Base-by-base conservation (phyloP, 1,139 yeast species). In the Blastobotrys arbuscula region DNA sequence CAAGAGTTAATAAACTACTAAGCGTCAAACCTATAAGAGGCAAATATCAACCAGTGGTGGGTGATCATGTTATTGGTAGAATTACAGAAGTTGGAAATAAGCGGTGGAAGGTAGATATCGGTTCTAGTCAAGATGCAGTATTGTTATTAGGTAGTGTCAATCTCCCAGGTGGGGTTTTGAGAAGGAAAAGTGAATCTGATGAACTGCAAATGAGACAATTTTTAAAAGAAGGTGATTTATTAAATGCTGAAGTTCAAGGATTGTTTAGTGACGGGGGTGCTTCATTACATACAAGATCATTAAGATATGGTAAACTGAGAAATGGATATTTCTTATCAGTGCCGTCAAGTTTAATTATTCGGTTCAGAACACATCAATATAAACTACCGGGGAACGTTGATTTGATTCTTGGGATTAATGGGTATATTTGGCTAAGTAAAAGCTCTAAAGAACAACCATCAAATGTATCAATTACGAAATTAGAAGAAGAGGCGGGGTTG, bases 71-170 rank as follows among this genome's bases (percentile, higher is more conserved):
- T 16, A 82, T 94, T 34, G 99, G 99, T 0, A 73, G 98, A 55
- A 84, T 94, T 59, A 84, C 95, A 1, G 98, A 92, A 60, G 97
- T 92, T 5, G 96, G 95, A 0, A 84, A 84, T 58, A 86, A 85
- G 64, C 74, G 97, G 58, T 94, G 99, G 98, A 89, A 85, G 63
- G 97, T 94, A 18, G 97, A 92, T 60, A 88, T 94, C 59, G 97
- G 98, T 15, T 87, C 88, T 19, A 84, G 82, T 59, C 96, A 88
- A 61, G 95, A 89, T 64, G 98, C 97, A 0, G 81, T 87, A 0
- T 71, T 94, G 55, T 84, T 88, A 88, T 74, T 94, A 53, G 98
- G 98, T 9, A 87, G 96, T 0, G 97, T 94, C 21, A 94, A 94
- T 66, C 74, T 94, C 54, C 99, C 99, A 1, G 98, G 99, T 49